These are phyloP conservation scores for Viola odorata DNA, from an alignment of 345 rosid genomes.

Conservation along the genomic window DNA sequence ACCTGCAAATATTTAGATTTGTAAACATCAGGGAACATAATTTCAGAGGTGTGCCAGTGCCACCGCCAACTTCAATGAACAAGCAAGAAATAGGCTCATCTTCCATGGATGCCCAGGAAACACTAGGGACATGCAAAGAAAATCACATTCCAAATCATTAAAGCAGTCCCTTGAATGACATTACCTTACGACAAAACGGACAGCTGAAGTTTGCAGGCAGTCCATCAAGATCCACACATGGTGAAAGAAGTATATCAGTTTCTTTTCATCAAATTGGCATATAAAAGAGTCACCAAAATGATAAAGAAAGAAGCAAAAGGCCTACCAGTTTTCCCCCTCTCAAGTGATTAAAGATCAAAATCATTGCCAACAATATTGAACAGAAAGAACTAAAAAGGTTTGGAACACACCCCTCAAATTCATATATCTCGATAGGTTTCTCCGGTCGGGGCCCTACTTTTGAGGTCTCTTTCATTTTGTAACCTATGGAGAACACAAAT, in stretches of 20 bases:
- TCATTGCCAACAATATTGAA: neutral
- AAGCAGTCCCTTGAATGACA: neutral
- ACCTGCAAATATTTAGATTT: conserved; percentile 44
- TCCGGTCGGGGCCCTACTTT: conserved; percentile 87
- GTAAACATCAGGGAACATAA: conserved; percentile 4
- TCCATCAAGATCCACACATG: conserved; percentile 22
- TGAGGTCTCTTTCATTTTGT: conserved; percentile 64
- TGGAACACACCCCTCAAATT: conserved; percentile 70
- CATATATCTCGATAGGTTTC: conserved; percentile 86
- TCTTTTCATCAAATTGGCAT: conserved; percentile 13
- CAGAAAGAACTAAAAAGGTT: neutral
- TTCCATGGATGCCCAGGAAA: neutral
- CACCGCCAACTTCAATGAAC: neutral
- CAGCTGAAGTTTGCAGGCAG: conserved; percentile 51
- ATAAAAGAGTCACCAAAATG: neutral
- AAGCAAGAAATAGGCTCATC: neutral
- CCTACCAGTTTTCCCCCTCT: too few relatives aligned
- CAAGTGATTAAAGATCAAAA: too few relatives aligned
- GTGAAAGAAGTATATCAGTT: conserved; percentile 19
- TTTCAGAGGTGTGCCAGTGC: neutral
- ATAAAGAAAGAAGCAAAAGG: neutral
- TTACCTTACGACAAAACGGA: conserved; percentile 97
- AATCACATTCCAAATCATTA: neutral
- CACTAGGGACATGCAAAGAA: neutral
- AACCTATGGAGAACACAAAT: conserved; percentile 37